Base-by-base conservation (phyloP, 2,329 filamentous ascomycete species). In the Aspergillus sp. region DNA sequence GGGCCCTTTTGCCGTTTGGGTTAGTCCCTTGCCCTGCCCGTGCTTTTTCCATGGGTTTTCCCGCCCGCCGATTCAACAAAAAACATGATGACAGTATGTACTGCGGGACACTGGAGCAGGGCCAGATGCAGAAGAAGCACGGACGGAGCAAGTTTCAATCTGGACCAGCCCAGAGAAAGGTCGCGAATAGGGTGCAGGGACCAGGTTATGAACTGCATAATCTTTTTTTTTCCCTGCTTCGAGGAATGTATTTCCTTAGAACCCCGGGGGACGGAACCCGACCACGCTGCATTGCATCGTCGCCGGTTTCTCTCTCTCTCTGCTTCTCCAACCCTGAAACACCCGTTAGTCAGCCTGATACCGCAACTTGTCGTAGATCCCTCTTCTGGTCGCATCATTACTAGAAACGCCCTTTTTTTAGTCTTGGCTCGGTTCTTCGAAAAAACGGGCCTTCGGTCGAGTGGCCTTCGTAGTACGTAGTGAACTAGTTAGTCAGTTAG, bases 121-220 rank as follows among this genome's bases (percentile, higher is more conserved):
- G 46, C 59, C 50, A 57, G 36, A 61, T 56, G 60, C 60, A 64
- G 54, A 31, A 32, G 55, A 60, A 57, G 62, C 64, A 62, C 60
- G 61, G 65, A 64, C 64, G 49, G 55, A 62, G 66, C 59, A 57
- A 59, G 65, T 67, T 61, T 49, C 47, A 57, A 53, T 42, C 26
- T 50, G 29, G 47, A 49, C 52, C 49, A 52, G 51, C 50, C 49
- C 46, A 36, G 52, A 26, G 24, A 52, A 36, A 42, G 20, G 26
- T 51, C 26, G 45, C 18, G 24, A 49, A 49, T 29, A 31, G 36
- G 22, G 18, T 46, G 39, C 36, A 45, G 16, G 32, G 47, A 46
- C 18, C 49, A 45, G 31, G 12, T 26, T 24, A 26, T 22, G 22
- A 52, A 47, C 11, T 26, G 10, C 55, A 53, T 32, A 26, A 53